These are phyloP conservation scores for Entomortierella lignicola DNA, from an alignment of 192 early-diverging fungal species.

Conservation along the genomic window DNA sequence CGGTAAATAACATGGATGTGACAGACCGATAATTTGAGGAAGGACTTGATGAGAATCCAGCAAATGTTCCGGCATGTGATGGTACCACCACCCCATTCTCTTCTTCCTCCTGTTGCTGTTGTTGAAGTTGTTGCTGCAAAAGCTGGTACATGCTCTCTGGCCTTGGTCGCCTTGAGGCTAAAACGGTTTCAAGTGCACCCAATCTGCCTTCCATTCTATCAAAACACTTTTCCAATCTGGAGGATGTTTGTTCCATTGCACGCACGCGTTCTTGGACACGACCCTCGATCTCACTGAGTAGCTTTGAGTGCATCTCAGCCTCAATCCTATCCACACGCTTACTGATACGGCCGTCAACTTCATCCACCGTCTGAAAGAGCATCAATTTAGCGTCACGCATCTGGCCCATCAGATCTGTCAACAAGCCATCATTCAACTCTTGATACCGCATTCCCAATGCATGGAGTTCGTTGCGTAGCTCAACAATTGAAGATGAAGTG, in stretches of 20 bases:
- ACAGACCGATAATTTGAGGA: constrained; percentile 22
- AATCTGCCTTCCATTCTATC: constrained; percentile 50
- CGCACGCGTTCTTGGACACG: constrained; percentile 43
- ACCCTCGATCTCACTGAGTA: constrained; percentile 51
- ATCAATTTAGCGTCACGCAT: constrained; percentile 52
- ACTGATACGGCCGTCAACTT: constrained; percentile 51
- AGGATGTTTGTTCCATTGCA: constrained; percentile 49
- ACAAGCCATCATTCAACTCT: constrained; percentile 48
- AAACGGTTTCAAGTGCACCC: constrained; percentile 41
- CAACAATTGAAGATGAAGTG: constrained; percentile 29
- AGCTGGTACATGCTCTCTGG: constrained; percentile 56
- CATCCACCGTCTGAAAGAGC: constrained; percentile 52
- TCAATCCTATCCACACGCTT: constrained; percentile 50
- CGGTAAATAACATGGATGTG: constrained; percentile 28
- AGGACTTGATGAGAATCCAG: constrained; percentile 31
- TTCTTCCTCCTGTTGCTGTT: constrained; percentile 33
- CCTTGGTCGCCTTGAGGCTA: constrained; percentile 44
- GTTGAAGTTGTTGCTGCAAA: constrained; percentile 45
- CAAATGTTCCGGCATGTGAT: constrained; percentile 38
- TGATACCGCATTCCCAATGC: constrained; percentile 40
- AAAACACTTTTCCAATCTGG: constrained; percentile 46
- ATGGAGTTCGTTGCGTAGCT: constrained; percentile 43
- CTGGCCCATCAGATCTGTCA: constrained; percentile 50
- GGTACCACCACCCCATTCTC: not conserved
- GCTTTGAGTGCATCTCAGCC: constrained; percentile 53